These are phyloP conservation scores for Pichia paraexigua DNA, from an alignment of 805 yeast genomes.

Conservation along the genomic window DNA sequence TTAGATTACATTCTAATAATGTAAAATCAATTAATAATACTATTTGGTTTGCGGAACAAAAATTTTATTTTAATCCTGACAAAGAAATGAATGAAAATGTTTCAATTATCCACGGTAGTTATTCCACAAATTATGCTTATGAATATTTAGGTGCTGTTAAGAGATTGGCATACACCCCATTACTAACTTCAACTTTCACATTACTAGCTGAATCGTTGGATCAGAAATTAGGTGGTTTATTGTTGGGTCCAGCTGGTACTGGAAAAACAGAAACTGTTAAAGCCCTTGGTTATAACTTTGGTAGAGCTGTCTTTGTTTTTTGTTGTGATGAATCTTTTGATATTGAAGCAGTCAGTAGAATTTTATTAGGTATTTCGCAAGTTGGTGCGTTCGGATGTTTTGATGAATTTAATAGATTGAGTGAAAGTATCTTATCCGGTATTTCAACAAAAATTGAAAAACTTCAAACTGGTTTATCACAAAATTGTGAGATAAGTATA, in stretches of 20 bases:
- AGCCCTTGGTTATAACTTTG: slow-evolving; percentile 71
- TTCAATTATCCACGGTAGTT: slow-evolving; percentile 43
- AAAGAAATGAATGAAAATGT: slow-evolving; percentile 25
- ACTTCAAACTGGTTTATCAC: slow-evolving; percentile 49
- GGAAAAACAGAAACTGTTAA: slow-evolving; percentile 92
- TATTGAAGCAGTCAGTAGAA: slow-evolving; percentile 66
- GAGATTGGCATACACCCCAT: slow-evolving; percentile 68
- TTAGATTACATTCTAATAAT: neutral
- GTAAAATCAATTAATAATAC: slow-evolving; percentile 15
- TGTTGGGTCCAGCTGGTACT: slow-evolving; percentile 96
- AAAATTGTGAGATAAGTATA: slow-evolving; percentile 31
- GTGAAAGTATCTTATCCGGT: slow-evolving; percentile 66
- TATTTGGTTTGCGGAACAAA: slow-evolving; percentile 47
- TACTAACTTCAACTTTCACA: slow-evolving; percentile 54
- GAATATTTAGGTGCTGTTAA: slow-evolving; percentile 76
- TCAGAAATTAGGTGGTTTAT: slow-evolving; percentile 77
- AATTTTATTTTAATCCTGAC: slow-evolving; percentile 33
- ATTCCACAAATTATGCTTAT: slow-evolving; percentile 57
- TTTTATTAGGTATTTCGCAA: slow-evolving; percentile 68
- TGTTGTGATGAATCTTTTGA: slow-evolving; percentile 90
- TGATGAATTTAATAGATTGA: slow-evolving; percentile 86
- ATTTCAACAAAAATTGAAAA: slow-evolving; percentile 72
- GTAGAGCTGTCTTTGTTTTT: slow-evolving; percentile 76
- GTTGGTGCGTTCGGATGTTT: slow-evolving; percentile 95
- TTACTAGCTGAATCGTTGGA: slow-evolving; percentile 68